A percentile compares a stretch with the other conserved stretches of the same genome.
Conservation (phyloP, 257 asterid genomes). For the Solanum chilense region DNA sequence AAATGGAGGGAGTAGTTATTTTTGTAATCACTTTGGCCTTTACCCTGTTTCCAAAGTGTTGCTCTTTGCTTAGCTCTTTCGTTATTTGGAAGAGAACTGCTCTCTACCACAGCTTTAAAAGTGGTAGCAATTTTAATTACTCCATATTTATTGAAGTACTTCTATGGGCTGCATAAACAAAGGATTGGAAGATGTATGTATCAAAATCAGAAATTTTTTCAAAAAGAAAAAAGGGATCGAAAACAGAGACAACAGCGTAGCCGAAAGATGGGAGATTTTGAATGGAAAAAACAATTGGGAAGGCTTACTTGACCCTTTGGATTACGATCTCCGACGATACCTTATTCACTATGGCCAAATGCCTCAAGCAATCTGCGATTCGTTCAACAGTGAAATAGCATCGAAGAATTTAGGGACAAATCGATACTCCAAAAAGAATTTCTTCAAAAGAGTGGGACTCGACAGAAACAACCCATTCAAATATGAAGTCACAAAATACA, state of each 20-base stretch:
- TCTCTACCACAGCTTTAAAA: neutral
- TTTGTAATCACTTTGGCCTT: neutral
- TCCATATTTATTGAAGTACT: neutral
- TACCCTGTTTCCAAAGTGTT: neutral
- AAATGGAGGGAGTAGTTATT: neutral
- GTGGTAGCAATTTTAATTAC: neutral
- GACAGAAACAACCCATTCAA: conserved; percentile 19
- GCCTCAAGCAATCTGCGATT: conserved; percentile 50
- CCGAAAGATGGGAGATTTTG: conserved; percentile 38
- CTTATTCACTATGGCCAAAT: conserved; percentile 38
- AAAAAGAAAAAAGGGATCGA: neutral
- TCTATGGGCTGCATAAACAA: neutral
- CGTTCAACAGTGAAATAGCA: conserved; percentile 24
- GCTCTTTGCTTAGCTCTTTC: neutral
- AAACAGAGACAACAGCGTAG: conserved; percentile 8
- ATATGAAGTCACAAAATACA: conserved; percentile 26
- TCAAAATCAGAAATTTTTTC: neutral
- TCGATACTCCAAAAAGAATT: conserved; percentile 9
- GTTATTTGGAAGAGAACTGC: neutral
- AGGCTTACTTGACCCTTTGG: conserved; percentile 36
- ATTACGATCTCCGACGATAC: conserved; percentile 33
- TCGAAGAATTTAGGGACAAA: conserved; percentile 22
- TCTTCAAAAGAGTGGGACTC: conserved; percentile 31
- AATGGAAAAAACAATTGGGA: conserved; percentile 41
- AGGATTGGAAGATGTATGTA: neutral